Evolutionary conservation across 1,284 basidiomycete genomes (phyloP).

Genomic region (Puccinia polysora): DNA sequence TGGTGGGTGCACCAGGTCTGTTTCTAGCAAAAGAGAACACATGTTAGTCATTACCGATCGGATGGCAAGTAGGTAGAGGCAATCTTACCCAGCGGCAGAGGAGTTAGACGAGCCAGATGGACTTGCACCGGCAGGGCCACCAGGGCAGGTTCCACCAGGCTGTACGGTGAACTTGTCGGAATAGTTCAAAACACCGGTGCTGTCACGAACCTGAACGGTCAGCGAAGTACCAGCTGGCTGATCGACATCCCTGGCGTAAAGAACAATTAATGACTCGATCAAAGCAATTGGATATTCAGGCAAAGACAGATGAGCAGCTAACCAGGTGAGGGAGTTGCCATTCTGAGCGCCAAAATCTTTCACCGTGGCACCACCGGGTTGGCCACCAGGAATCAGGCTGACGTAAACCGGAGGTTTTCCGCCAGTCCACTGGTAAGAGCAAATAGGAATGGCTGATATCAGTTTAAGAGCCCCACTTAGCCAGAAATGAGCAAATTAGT

Average conservation of each 20-base stretch:
- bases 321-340: constrained; percentile 1
- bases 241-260: constrained; percentile 11
- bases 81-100: background rate
- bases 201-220: constrained; percentile 61
- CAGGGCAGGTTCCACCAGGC: constrained; percentile 15
- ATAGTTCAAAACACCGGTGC: constrained; percentile 60
- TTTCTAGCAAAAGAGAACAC: constrained; percentile 18
- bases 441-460: constrained; percentile 10
- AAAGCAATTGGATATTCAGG: background rate
- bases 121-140: background rate
- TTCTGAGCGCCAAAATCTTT: constrained; percentile 6
- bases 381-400: constrained; percentile 65
- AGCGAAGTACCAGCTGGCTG: background rate
- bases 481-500: background rate
- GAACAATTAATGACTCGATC: background rate
- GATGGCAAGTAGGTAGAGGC: too few species aligned
- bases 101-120: background rate
- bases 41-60: background rate
- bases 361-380: constrained; percentile 51
- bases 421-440: constrained; percentile 60
- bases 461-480: background rate
- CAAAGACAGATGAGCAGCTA: background rate
- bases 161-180: constrained; percentile 60
- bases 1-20: background rate
- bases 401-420: constrained; percentile 65